Base-by-base conservation (phyloP, 2,329 filamentous ascomycete genomes). In the Alternaria angustiovoidea region DNA sequence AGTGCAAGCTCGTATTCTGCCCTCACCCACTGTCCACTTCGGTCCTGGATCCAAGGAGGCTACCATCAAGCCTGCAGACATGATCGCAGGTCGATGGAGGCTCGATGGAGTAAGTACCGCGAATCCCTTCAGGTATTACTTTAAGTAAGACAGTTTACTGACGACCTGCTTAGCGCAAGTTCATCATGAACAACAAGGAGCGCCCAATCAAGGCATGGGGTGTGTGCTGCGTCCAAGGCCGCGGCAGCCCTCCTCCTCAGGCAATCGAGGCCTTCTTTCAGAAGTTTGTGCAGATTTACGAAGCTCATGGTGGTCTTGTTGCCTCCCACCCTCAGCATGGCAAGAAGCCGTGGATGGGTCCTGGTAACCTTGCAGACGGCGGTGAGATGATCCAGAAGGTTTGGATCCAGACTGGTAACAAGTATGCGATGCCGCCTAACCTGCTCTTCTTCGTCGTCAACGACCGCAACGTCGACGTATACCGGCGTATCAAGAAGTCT, bases 401-500 rank as follows among this genome's bases (percentile, higher is more conserved):
- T 0, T 91, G 85, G 74, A 83, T 86, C 16, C 68, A 79, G 3
- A 85, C 85, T 3, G 86, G 86, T 3, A 84, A 85, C 22, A 77
- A 83, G 63, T 84, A 82, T 70, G 83, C 87, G 8, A 72, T 75
- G 0, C 83, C 85, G 1, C 91, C 94, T 0, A 89, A 95, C 74
- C 86, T 99, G 4, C 76, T 99, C 8, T 86, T 98, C 68, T 90
- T 94, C 69, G 84, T 98, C 11, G 83, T 97, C 1, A 85, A 85
- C 0, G 87, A 89, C 74, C 91, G 90, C 72, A 90, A 93, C 63
- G 81, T 87, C 0, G 87, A 88, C 14, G 83, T 88, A 0, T 99
- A 99, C 70, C 88, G 92, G 53, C 88, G 92, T 0, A 86, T 98
- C 76, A 99, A 99, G 87, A 94, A 94, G 79, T 92, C 87, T 26